Evolutionary conservation across 371 early-diverging fungal species (phyloP), one percentile per base, ranked within the genome.

Genomic region (Synchytrium microbalum): DNA sequence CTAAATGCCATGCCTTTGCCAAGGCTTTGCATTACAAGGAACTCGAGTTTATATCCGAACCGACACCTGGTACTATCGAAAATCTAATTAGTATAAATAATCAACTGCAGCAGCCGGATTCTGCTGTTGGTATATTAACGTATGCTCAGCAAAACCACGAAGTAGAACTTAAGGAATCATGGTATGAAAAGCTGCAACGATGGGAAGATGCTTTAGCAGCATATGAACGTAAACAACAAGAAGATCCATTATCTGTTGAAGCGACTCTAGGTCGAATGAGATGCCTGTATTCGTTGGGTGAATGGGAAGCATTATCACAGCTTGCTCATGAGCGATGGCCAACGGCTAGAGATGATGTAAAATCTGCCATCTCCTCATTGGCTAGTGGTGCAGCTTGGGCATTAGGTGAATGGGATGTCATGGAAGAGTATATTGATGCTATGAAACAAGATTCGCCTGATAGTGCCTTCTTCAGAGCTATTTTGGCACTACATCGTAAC

Each of bases 311-410:
- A 24, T 75, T 97, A n/a, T 79, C 88, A 0, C 75, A 82, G 0
- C 70, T 96, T 51, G 88, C 90, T 1, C 86, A 92, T 69, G 86
- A 91, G 66, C 86, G 89, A 62, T 96, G 95, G 94, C 24, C 81
- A 83, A 63, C 77, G 68, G 54, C 62, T 10, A 55, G 29, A 32
- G 65, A 68, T 32, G 78, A 80, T 28, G 56, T 46, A 29, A 73
- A 74, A 16, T 65, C 67, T 61, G 70, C 74, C 23, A 90, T 93
- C 70, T 92, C 96, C 0, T 88, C 90, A 8, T 82, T 90, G 32
- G 96, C 92, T 13, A 93, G 94, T 19, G 92, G 88, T n/a, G 92
- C 95, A 38, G 91, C 95, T 0, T 98, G 96, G 97, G 92, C 93
- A 59, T 70, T 92, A 19, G 88, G 91, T 16, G 88, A 95, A 65